Base-by-base conservation (phyloP, 2,329 filamentous ascomycete genomes). In the Cyclaneusma minus region DNA sequence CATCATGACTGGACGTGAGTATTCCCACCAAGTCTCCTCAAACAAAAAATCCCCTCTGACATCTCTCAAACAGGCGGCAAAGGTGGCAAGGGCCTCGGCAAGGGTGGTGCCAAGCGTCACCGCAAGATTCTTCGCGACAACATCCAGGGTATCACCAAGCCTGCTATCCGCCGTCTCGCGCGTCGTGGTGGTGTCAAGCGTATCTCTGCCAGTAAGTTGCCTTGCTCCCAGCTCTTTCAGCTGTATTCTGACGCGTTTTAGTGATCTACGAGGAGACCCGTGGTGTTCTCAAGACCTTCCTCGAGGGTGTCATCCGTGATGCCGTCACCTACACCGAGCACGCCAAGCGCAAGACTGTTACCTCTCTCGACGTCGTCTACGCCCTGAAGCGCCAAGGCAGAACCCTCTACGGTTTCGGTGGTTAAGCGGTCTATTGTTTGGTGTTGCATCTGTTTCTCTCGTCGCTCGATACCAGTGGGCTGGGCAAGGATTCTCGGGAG, bases 131-230 rank as follows among this genome's bases (percentile, higher is more conserved):
- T 10, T 9, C 16, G 85, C 63, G 85, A 93, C 17, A 16, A 22
- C 25, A 29, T 14, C 21, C 20, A 27, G 10, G 10, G 9, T 34
- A 31, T 32, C 37, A 29, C 40, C 38, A 36, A 33, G 33, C 40
- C 35, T 37, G 25, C 24, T 29, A 23, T 28, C 14, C 40, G 36
- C 29, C 33, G 37, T 27, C 14, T 94, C 56, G 85, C 85, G 41
- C 85, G 85, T 64, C 84, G 85, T 89, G 85, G 85, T 61, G 85
- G 85, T 85, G 85, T 94, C 71, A 94, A 94, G 82, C 85, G 85
- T 92, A 94, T 94, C 52, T 93, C 84, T 50, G 85, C 85, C 56
- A 91, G 75, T 81, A 71, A 56, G 37, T 40, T 27, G 13, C n/a
- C 24, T 14, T 17, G 21, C 11, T 14, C 25, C n/a, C n/a, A n/a